Conservation (phyloP, 2,329 filamentous ascomycete genomes). For the Colletotrichum zoysiae region DNA sequence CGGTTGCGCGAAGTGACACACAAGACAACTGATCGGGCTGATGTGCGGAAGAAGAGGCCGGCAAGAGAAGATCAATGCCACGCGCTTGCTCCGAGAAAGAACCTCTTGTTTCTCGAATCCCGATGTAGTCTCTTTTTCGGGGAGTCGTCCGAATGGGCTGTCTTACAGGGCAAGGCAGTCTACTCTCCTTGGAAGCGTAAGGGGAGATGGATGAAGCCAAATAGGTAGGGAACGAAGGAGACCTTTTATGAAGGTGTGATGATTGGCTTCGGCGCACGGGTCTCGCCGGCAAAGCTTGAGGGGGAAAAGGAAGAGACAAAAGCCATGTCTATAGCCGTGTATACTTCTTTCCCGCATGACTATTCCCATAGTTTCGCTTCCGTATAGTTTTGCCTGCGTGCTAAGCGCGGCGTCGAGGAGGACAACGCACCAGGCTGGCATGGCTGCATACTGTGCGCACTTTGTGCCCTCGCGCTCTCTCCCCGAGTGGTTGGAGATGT, state of each 20-base stretch:
- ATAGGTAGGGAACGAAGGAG: constrained; percentile 13
- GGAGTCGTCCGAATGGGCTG: constrained; percentile 12
- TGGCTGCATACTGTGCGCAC: constrained; percentile 1
- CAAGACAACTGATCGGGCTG: constrained; percentile 2
- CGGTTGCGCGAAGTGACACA: constrained; percentile 5
- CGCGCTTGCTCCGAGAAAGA: not conserved
- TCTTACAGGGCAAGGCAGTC: constrained; percentile 7
- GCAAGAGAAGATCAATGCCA: not conserved
- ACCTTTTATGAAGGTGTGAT: constrained; percentile 16
- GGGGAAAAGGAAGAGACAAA: not conserved
- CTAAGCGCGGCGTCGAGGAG: not conserved
- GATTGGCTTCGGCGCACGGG: constrained; percentile 32
- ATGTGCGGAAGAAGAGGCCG: not conserved
- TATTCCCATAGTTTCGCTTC: not conserved
- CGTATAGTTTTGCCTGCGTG: not conserved
- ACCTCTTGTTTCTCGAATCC: constrained; percentile 2
- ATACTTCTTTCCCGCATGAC: not conserved
- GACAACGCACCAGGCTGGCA: not conserved
- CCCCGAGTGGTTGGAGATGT: constrained; percentile 7
- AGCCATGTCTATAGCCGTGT: constrained; percentile 6
- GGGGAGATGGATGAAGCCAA: constrained; percentile 7
- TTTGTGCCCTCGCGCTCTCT: not conserved
- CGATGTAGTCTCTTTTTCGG: not conserved
- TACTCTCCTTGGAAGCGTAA: not conserved
- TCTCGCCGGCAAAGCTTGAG: not conserved